Conservation (phyloP, 225 moss, liverwort and hornwort genomes). For the Bryoerythrophyllum caledonicum region DNA sequence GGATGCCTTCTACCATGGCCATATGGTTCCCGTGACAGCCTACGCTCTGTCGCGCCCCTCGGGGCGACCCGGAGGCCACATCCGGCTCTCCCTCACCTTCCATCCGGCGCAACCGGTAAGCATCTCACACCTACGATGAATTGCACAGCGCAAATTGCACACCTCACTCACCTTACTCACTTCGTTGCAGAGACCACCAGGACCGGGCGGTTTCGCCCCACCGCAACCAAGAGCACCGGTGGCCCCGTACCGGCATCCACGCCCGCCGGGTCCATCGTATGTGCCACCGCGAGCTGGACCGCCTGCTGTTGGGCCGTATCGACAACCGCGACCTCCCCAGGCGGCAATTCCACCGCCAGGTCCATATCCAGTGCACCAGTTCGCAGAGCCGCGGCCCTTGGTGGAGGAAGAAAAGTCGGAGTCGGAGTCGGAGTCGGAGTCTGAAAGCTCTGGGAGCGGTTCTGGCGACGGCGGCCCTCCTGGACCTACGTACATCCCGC, state of each 20-base stretch:
- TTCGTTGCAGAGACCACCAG: slow-evolving; percentile 20
- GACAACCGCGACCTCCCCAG: neutral
- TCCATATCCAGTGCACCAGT: neutral
- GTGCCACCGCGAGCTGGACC: neutral
- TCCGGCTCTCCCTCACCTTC: slow-evolving; percentile 48
- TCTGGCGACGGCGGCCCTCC: neutral
- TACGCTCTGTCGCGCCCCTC: slow-evolving; percentile 41
- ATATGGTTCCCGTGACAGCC: slow-evolving; percentile 32
- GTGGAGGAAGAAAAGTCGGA: neutral
- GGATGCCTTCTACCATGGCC: slow-evolving; percentile 32
- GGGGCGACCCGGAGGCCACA: slow-evolving; percentile 38
- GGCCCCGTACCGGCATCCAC: slow-evolving; percentile 12
- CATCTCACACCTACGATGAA: neutral
- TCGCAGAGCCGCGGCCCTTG: slow-evolving; percentile 4
- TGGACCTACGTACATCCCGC: neutral
- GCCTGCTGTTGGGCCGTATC: neutral
- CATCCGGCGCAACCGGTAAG: slow-evolving; percentile 26
- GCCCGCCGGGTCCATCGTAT: neutral
- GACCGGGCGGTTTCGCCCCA: neutral
- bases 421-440: neutral
- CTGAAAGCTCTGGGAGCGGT: slow-evolving; percentile 12
- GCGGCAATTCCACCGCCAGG: neutral
- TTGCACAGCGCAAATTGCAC: neutral
- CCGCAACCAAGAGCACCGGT: neutral
- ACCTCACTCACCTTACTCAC: neutral